phyloP scores from a whole-genome alignment of 345 rosid species.

The Aquilaria malaccensis region DNA sequence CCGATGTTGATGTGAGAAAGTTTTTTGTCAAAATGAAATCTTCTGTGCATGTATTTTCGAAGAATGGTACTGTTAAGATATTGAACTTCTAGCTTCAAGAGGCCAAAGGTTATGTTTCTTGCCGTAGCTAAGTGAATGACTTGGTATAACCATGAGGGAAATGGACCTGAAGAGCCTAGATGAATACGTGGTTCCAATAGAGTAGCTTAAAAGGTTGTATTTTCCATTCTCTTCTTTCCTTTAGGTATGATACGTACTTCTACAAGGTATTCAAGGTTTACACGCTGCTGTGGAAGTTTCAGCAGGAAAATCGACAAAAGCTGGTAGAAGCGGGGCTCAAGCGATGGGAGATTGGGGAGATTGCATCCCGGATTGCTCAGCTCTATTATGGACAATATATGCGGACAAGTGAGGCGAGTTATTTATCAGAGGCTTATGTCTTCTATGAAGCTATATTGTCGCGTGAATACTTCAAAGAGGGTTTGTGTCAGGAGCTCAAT shows the following conservation, averaged over 20 bases:
- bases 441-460: conserved; percentile 83
- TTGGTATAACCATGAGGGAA: no score
- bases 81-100: no score
- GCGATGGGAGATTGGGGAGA: conserved; percentile 98
- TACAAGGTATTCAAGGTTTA: conserved; percentile 97
- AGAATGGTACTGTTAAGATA: no score
- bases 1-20: neutral
- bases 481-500: conserved; percentile 66
- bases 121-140: no score
- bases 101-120: no score
- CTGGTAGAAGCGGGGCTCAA: conserved; percentile 88
- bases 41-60: no score
- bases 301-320: conserved; percentile 89
- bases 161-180: no score
- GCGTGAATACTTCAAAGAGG: conserved; percentile 87
- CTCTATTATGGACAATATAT: conserved; percentile 91
- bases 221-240: conserved; percentile 6
- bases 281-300: conserved; percentile 94
- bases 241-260: conserved; percentile 85
- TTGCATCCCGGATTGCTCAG: conserved; percentile 90
- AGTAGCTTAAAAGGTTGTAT: no score
- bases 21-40: no score
- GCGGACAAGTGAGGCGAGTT: conserved; percentile 81
- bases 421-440: conserved; percentile 73
- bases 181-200: no score